Evolutionary conservation across 1,284 basidiomycete genomes (phyloP).

Genomic region (Meira nashicola): DNA sequence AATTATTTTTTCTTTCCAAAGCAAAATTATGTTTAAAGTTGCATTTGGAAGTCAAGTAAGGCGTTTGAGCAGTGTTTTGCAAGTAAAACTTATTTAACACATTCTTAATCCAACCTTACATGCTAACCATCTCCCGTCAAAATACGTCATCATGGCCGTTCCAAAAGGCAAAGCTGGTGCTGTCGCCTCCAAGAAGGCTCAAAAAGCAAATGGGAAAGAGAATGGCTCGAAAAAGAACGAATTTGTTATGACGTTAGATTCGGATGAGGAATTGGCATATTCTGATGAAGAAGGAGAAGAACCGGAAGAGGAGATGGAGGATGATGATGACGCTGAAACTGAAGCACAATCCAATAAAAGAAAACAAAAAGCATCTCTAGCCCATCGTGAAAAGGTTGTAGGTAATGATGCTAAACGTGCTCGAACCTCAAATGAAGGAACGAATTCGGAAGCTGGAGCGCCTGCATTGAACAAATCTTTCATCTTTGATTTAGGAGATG

Average conservation of each 20-base stretch:
- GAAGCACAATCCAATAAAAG: conserved; percentile 19
- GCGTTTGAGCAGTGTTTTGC: no score
- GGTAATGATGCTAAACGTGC: neutral
- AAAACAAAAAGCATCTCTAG: conserved; percentile 36
- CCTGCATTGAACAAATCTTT: conserved; percentile 37
- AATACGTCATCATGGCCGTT: no score
- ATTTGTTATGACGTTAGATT: conserved; percentile 51
- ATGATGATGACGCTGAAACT: conserved; percentile 5
- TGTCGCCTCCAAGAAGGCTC: no score
- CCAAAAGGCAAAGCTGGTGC: no score
- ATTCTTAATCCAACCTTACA: no score
- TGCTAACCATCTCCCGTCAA: no score
- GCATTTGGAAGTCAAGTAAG: no score
- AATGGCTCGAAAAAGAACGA: conserved; percentile 21
- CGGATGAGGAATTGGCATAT: conserved; percentile 41
- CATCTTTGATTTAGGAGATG: conserved; percentile 33
- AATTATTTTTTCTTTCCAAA: no score
- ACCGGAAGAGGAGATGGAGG: conserved; percentile 22
- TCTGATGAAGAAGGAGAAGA: conserved; percentile 16
- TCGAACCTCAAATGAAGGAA: neutral
- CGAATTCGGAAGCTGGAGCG: conserved; percentile 13
- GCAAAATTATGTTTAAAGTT: no score
- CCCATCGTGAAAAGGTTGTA: conserved; percentile 37
- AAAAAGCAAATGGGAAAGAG: no score
- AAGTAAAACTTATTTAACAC: no score